Conservation (phyloP, 2,329 filamentous ascomycete species). For the Pseudogymnoascus sp. region DNA sequence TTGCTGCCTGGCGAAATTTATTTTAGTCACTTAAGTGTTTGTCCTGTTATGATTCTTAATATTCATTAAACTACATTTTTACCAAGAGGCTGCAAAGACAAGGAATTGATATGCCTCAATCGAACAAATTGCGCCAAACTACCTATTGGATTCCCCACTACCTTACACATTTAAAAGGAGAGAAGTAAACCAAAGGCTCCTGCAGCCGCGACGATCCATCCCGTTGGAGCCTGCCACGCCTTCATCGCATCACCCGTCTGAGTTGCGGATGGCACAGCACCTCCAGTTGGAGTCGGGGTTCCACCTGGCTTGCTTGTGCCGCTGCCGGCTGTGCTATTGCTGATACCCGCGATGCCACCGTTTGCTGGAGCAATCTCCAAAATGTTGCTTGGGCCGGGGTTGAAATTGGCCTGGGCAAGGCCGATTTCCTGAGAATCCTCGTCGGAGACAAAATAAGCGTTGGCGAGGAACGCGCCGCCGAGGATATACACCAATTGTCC, state of each 20-base stretch:
- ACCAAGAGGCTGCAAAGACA: not conserved
- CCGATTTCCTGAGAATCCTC: conserved; percentile 44
- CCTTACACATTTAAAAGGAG: not conserved
- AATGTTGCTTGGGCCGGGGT: conserved; percentile 24
- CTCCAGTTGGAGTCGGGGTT: conserved; percentile 1
- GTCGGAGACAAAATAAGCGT: conserved; percentile 53
- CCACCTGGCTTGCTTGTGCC: not conserved
- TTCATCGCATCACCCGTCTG: not conserved
- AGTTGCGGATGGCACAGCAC: not conserved
- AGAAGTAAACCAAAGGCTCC: not conserved
- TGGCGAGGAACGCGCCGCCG: conserved; percentile 52
- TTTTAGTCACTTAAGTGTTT: too few species aligned
- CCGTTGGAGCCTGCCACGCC: not conserved
- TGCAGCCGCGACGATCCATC: conserved; percentile 17
- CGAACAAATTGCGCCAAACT: not conserved
- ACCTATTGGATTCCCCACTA: not conserved
- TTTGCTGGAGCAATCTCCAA: not conserved
- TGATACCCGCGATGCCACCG: not conserved
- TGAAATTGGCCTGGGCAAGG: conserved; percentile 47
- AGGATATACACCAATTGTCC: conserved; percentile 26
- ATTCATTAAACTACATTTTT: not conserved
- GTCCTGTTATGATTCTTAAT: not conserved
- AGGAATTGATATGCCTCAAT: not conserved
- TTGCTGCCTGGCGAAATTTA: too few species aligned
- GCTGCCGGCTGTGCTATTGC: not conserved